Evolutionary conservation across 73 alveolate genomes (phyloP).

Genomic region (Paramecium octaurelia): DNA sequence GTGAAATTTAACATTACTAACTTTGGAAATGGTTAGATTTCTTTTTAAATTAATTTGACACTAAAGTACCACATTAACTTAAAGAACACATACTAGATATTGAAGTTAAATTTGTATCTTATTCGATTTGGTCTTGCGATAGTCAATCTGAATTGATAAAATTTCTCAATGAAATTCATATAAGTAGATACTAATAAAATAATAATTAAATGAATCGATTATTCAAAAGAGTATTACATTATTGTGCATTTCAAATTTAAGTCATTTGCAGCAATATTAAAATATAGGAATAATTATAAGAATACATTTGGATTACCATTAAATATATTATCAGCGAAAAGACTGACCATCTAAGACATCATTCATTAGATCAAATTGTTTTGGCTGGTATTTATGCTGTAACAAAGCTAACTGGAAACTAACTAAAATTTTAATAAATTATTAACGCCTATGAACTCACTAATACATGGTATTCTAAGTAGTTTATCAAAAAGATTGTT

Average conservation of each 20-base stretch:
- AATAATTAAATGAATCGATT: constrained; percentile 16
- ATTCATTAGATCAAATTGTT: constrained; percentile 28
- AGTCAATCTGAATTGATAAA: constrained; percentile 3
- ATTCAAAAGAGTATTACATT: constrained; percentile 40
- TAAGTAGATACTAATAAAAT: not conserved
- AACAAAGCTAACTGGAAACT: not conserved
- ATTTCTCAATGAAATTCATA: not conserved
- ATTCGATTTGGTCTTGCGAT: constrained; percentile 17
- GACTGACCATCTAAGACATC: constrained; percentile 22
- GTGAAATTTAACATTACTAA: not conserved
- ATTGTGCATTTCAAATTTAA: constrained; percentile 46
- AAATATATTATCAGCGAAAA: constrained; percentile 15
- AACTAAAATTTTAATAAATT: not conserved
- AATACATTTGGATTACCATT: constrained; percentile 21
- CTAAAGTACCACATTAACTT: constrained; percentile 19
- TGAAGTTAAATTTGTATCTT: constrained; percentile 35
- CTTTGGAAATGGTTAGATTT: constrained; percentile 37
- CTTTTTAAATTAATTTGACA: constrained; percentile 18
- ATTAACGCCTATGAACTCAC: constrained; percentile 28
- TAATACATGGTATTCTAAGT: constrained; percentile 19
- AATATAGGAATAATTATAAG: not conserved
- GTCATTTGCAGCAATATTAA: not conserved
- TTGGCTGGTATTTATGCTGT: constrained; percentile 44
- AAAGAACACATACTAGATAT: constrained; percentile 19
- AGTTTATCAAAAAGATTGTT: constrained; percentile 14